Evolutionary conservation across 805 yeast species (phyloP), one percentile per base, ranked within the genome.

Genomic region (Candida pseudofarinosa): DNA sequence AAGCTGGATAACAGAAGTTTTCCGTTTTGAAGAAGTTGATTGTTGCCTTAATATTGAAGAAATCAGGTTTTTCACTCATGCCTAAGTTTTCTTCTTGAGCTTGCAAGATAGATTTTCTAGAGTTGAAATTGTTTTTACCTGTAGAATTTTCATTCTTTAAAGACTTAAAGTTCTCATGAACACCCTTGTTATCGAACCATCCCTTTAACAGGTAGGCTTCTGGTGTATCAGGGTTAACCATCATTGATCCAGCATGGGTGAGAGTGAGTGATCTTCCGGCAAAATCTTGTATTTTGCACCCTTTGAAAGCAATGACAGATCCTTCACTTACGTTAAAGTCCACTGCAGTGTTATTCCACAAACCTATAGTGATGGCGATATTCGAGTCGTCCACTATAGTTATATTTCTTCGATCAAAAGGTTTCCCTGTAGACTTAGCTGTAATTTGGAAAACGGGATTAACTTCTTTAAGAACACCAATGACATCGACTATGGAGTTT

Each of bases 131-230:
- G 38, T 67, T 71, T 6, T 67, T 33, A 16, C 59, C 55, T 1
- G 69, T 46, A n/a, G 66, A 63, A 2, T 66, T 48, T 50, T 83
- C 89, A 4, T 68, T 61, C 55, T 79, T 81, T 58, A 88, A 63
- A 8, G 81, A 69, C 52, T 78, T 77, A 69, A 86, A 89, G 33
- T 62, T 65, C 43, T 80, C 80, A 41, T 70, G 65, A 17, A 74
- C 73, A 33, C 97, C 97, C 52, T 77, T 80, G 33, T 84, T 77
- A 56, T 88, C 96, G 57, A 81, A 93, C 99, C 99, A 93, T 4
- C 98, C 98, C 63, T 88, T 88, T 52, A 93, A 75, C 42, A 79
- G 75, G 61, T 81, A 88, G 3, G 97, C 91, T 60, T 88, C 97
- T 15, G 87, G 83, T 17, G 86, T 77, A 58, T 90, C 97, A 2